Evolutionary conservation across 2,329 filamentous ascomycete species (phyloP), one percentile per base, ranked within the genome.

Genomic region (Nothophoma quercina): DNA sequence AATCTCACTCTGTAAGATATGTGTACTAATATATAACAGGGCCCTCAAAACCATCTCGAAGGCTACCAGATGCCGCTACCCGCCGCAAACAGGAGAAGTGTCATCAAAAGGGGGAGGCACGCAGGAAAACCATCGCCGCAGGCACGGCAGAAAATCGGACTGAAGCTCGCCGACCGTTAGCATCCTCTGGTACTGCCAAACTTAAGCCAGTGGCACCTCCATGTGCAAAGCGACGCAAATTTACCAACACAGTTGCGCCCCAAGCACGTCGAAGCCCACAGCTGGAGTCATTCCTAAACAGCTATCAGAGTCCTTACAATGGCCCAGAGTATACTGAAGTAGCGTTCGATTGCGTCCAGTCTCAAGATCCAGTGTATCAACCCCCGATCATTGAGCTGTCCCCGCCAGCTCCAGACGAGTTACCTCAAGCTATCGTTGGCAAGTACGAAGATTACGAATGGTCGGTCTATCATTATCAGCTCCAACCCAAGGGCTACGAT

Each of bases 381-480:
- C 7, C 10, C 2, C 5, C n/a, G 13, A 10, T 38, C n/a, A 22
- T 25, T 6, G 33, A 36, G n/a, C n/a, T 16, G 5, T 9, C 40
- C 7, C 15, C 5, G 5, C 36, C 23, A 22, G 40, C 50, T 16
- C 43, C 23, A 13, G 55, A 61, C 30, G 30, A 32, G 3, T 12
- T 34, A 7, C 34, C 26, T 1, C 65, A 68, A 28, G 21, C 21
- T 7, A 69, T 72, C 15, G 55, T 55, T 7, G 8, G 2, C 28
- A 29, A 46, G 3, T 68, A 72, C 35, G 32, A 51, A 1, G 44
- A 63, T 5, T 72, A 69, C 59, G 61, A 51, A 19, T 65, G 58
- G 60, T 50, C 66, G 1, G 55, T 70, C 8, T 53, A 36, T 5
- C 60, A 60, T 9, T 70, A 64, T 43, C 25, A 58, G 15, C 42